Evolutionary conservation across 2,329 filamentous ascomycete species (phyloP).

Genomic region (Fusarium sp.): DNA sequence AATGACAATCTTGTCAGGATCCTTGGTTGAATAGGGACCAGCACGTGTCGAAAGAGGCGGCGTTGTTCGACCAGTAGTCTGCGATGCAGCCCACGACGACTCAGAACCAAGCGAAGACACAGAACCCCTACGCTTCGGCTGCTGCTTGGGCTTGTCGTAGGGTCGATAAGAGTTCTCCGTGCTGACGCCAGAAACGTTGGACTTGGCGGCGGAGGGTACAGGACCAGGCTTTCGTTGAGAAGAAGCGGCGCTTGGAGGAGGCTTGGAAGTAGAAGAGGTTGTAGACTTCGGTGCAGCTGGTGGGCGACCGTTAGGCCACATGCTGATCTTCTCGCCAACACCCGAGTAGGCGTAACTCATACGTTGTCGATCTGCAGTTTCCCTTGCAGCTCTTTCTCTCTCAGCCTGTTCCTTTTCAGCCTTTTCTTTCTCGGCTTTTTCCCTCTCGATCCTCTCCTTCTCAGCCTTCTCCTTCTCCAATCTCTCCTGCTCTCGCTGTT

Average conservation of each 20-base stretch:
- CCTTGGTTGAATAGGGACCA: slow-evolving; percentile 84
- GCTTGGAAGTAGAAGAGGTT: slow-evolving; percentile 35
- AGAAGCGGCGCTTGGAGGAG: slow-evolving; percentile 40
- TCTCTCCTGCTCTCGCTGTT: slow-evolving; percentile 52
- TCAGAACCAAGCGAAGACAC: slow-evolving; percentile 78
- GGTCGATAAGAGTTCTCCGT: slow-evolving; percentile 80
- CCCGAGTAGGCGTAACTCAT: slow-evolving; percentile 72
- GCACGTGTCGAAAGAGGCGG: slow-evolving; percentile 82
- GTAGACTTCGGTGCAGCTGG: slow-evolving; percentile 46
- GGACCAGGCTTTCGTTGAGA: slow-evolving; percentile 53
- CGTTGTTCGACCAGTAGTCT: slow-evolving; percentile 84
- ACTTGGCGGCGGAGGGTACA: slow-evolving; percentile 61
- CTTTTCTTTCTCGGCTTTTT: slow-evolving; percentile 47
- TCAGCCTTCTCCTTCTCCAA: slow-evolving; percentile 43
- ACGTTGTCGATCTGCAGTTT: slow-evolving; percentile 51
- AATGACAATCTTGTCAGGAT: slow-evolving; percentile 96
- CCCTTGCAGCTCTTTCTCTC: slow-evolving; percentile 46
- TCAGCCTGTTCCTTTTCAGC: slow-evolving; percentile 45
- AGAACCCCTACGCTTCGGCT: slow-evolving; percentile 68
- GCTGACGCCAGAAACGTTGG: slow-evolving; percentile 67
- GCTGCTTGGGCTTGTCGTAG: slow-evolving; percentile 75
- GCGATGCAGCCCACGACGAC: slow-evolving; percentile 85
- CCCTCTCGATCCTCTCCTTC: slow-evolving; percentile 30
- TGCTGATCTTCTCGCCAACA: slow-evolving; percentile 75
- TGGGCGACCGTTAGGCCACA: slow-evolving; percentile 73